Conservation (phyloP, 768 basidiomycete species). For the Mycena epipterygia region DNA sequence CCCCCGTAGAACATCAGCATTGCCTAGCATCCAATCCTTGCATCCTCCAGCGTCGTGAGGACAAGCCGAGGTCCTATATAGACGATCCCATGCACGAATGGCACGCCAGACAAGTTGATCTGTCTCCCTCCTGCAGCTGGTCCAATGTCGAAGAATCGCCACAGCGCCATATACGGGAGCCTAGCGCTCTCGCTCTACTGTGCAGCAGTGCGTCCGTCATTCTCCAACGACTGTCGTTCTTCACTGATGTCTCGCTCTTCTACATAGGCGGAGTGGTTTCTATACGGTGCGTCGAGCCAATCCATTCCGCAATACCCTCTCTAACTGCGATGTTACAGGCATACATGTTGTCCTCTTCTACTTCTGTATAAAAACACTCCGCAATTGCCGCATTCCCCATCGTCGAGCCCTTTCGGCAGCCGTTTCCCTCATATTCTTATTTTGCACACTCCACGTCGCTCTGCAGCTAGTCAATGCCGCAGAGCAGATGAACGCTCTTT, state of each 20-base stretch:
- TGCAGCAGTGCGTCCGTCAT: slow-evolving; percentile 25
- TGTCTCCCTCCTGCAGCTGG: slow-evolving; percentile 23
- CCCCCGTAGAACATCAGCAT: slow-evolving; percentile 11
- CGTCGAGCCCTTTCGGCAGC: slow-evolving; percentile 13
- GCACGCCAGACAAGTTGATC: slow-evolving; percentile 21
- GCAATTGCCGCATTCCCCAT: slow-evolving; percentile 9
- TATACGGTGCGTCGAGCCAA: slow-evolving; percentile 42
- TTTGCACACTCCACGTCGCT: slow-evolving; percentile 27
- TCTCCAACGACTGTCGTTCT: no score
- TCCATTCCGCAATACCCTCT: neutral
- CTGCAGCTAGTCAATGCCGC: slow-evolving; percentile 33
- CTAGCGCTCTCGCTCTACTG: slow-evolving; percentile 30
- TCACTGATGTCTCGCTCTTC: neutral
- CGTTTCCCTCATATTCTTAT: slow-evolving; percentile 16
- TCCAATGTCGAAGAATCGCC: slow-evolving; percentile 17
- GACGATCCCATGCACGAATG: neutral
- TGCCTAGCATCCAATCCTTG: slow-evolving; percentile 17
- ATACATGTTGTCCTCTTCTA: slow-evolving; percentile 48
- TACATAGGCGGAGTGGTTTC: slow-evolving; percentile 46
- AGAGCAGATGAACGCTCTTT: slow-evolving; percentile 6
- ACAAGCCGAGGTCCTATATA: slow-evolving; percentile 10
- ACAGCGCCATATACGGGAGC: slow-evolving; percentile 22
- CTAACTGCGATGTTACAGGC: slow-evolving; percentile 34
- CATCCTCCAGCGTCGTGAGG: slow-evolving; percentile 10
- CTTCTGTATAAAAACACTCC: slow-evolving; percentile 36